Percentiles rank a stretch among this genome's conserved stretches.
Evolutionary conservation across 441 rosid genomes (phyloP).

Genomic region (Aquilaria agallochum): DNA sequence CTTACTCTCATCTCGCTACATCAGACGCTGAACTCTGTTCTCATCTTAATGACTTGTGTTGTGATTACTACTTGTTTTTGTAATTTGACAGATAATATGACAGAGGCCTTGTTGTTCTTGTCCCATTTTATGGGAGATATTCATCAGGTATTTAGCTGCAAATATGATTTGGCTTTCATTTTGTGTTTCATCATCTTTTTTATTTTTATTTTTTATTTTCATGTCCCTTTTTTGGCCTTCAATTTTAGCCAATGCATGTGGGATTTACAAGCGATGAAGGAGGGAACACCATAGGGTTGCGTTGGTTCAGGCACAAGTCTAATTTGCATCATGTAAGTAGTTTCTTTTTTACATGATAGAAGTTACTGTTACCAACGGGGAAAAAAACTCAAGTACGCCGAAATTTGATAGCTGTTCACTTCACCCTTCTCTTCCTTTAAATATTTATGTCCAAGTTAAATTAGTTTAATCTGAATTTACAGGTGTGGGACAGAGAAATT

Average conservation of each 20-base stretch:
- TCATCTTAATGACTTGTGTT: background rate
- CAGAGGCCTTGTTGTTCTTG: constrained; percentile 84
- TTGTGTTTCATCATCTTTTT: background rate
- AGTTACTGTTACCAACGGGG: background rate
- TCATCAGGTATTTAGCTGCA: constrained; percentile 56
- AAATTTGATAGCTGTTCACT: background rate
- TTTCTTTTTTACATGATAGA: too few relatives aligned
- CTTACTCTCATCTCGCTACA: too few relatives aligned
- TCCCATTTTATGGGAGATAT: constrained; percentile 97
- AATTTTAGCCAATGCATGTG: constrained; percentile 75
- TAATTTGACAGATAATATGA: constrained; percentile 66
- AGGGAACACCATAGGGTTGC: constrained; percentile 77
- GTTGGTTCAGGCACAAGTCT: constrained; percentile 89
- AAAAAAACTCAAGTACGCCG: background rate
- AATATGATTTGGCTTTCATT: background rate
- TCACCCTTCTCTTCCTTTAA: too few relatives aligned
- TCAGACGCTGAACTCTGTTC: too few relatives aligned
- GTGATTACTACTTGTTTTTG: background rate
- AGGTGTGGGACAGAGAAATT: constrained; percentile 99
- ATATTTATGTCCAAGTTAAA: too few relatives aligned
- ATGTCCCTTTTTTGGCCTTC: background rate
- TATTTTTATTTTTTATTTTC: background rate
- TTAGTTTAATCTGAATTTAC: background rate
- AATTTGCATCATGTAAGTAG: constrained; percentile 81
- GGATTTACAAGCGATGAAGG: constrained; percentile 86